Evolutionary conservation across 2,329 filamentous ascomycete species (phyloP), one percentile per base, ranked within the genome.

Genomic region (Cryphonectria naterciae): DNA sequence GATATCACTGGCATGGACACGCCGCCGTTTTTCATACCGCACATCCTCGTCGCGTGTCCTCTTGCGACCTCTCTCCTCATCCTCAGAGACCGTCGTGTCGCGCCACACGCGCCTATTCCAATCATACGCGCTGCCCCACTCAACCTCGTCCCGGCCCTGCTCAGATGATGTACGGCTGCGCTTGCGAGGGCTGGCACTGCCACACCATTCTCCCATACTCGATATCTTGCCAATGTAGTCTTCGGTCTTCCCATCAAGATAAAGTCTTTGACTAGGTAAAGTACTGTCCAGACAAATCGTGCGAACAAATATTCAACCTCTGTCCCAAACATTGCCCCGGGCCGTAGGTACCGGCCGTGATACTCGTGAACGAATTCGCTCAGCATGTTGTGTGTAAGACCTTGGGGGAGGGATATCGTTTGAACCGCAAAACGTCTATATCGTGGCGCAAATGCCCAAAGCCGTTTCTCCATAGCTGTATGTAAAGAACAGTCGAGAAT

Each of bases 341-440:
- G 41, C 35, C 61, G 61, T 41, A 63, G 35, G n/a, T 63, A 41
- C n/a, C 61, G 61, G 61, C 61, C 61, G 61, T 63, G 61, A 41
- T 63, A 63, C 39, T 63, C 61, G 35, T 63, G 37, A 25, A 63
- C 61, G n/a, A 63, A 63, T 41, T 25, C 61, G 35, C 61, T 41
- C 17, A 63, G n/a, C 35, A 41, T 37, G n/a, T 63, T 41, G 25
- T 56, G 52, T 28, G 52, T 56, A 56, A 56, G 52, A 56, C 4
- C 28, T 56, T 56, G 22, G 22, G 52, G 52, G 6, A 56, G 52
- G 52, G 52, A 56, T 28, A 56, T 56, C 52, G 52, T 56, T n/a
- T 56, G 52, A 22, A 56, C 22, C 52, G 52, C 52, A 56, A 56
- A 56, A n/a, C 52, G 52, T 56, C 28, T 5, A 56, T 28, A 11